Conservation (phyloP, 371 early-diverging fungal genomes). For the Mucor piriformis region DNA sequence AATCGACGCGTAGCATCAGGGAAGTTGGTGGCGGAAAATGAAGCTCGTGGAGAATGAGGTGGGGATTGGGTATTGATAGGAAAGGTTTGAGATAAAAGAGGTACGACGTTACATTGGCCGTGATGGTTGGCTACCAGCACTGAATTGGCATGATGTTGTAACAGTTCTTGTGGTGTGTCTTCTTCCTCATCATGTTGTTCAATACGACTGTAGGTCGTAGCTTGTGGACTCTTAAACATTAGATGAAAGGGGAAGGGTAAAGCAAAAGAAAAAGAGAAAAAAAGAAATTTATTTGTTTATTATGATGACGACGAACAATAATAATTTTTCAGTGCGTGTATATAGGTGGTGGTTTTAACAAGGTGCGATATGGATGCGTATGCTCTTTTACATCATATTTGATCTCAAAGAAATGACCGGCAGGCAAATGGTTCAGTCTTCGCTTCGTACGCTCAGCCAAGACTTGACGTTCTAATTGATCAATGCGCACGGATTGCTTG, state of each 20-base stretch:
- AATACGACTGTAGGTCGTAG: slow-evolving; percentile 31
- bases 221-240: slow-evolving; percentile 32
- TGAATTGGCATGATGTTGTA: slow-evolving; percentile 42
- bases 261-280: background rate
- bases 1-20: slow-evolving; percentile 35
- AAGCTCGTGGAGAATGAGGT: slow-evolving; percentile 29
- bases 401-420: slow-evolving; percentile 21
- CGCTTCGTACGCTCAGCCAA: background rate
- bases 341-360: slow-evolving; percentile 5
- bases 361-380: slow-evolving; percentile 23
- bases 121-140: slow-evolving; percentile 36
- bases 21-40: slow-evolving; percentile 28
- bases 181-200: slow-evolving; percentile 45
- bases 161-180: slow-evolving; percentile 22
- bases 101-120: slow-evolving; percentile 31
- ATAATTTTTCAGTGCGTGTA: background rate
- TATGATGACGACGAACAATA: background rate
- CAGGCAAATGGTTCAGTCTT: slow-evolving; percentile 14
- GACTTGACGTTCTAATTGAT: background rate
- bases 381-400: slow-evolving; percentile 19
- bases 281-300: background rate
- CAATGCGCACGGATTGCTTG: background rate
- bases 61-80: slow-evolving; percentile 3
- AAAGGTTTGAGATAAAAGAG: slow-evolving; percentile 21
- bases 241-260: too few species aligned